Base-by-base conservation (phyloP, 129 eudicot species). In the Kitagawia praeruptora region DNA sequence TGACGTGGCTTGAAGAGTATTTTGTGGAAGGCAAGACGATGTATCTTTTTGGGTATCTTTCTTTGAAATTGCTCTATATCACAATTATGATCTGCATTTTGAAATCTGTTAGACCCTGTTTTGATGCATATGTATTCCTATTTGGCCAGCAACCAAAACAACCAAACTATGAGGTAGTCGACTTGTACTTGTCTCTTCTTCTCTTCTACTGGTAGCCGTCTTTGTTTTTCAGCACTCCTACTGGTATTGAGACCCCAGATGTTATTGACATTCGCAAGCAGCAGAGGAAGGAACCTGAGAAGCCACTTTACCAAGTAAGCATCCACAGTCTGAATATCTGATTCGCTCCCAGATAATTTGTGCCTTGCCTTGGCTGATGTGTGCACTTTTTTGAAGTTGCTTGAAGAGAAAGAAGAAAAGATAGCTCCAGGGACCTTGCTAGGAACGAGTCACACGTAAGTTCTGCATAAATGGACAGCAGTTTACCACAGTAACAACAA, bases 161-260 rank as follows among this genome's bases (percentile, higher is more conserved):
- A 64, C 99, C 96, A 67, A 92, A 84, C 78, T 95, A 95, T 75
- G 99, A 95, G 91, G 98, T 95, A 86, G 49, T 21, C 15, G 38
- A 19, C 25, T 78, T 10, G 15, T 12, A 12, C 37, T 31, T 31
- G 34, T 31, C 34, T 31, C 34, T 31, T 44, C 31, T 74, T 48
- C 15, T 37, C 13, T n/a, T 63, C 12, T 76, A n/a, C n/a, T n/a
- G n/a, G n/a, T n/a, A n/a, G n/a, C n/a, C n/a, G 31, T 1, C 56
- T 16, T 69, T 77, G 72, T 74, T 75, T 23, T 69, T 8, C 82
- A 96, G 99, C 74, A 96, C 99, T 46, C 99, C 98, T 39, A 96
- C 99, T 84, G 99, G 99, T 21, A 97, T 92, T 45, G 99, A 96
- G 85, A 96, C 99, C 79, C 98, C 99, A 61, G 98, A 96, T 85